Conservation (phyloP, 2,329 filamentous ascomycete species). For the Aspergillus sp. region DNA sequence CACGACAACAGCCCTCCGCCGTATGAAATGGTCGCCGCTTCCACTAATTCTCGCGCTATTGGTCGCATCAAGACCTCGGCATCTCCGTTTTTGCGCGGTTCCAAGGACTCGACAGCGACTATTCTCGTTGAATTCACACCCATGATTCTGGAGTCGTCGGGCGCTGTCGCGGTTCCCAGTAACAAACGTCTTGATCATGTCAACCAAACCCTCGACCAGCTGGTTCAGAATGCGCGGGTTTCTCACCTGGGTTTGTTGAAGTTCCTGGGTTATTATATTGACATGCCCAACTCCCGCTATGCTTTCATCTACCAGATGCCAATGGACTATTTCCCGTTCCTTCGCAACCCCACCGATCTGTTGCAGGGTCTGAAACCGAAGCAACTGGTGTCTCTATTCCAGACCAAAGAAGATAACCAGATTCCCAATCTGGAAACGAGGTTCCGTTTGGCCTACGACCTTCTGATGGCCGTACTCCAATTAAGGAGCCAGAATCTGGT, state of each 20-base stretch:
- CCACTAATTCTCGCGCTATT: constrained; percentile 42
- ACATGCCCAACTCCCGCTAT: constrained; percentile 58
- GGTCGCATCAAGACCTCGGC: constrained; percentile 41
- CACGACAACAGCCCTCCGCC: constrained; percentile 43
- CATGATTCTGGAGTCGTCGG: constrained; percentile 38
- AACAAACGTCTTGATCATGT: constrained; percentile 36
- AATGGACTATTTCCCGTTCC: constrained; percentile 45
- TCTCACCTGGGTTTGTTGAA: constrained; percentile 43
- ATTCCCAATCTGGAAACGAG: constrained; percentile 61
- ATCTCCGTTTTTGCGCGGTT: constrained; percentile 31
- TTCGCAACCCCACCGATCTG: constrained; percentile 39
- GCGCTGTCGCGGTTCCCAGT: constrained; percentile 26
- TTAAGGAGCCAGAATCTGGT: constrained; percentile 57
- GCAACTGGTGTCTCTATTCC: constrained; percentile 44
- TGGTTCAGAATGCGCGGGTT: constrained; percentile 42
- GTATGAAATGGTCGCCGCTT: constrained; percentile 43
- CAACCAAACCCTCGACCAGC: constrained; percentile 38
- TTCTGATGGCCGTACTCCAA: constrained; percentile 57
- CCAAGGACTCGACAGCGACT: constrained; percentile 37
- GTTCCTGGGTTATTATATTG: constrained; percentile 54
- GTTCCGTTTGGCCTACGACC: constrained; percentile 60
- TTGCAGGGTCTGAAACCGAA: constrained; percentile 39
- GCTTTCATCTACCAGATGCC: constrained; percentile 63
- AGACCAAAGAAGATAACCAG: constrained; percentile 42
- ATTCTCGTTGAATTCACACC: constrained; percentile 44